Base-by-base conservation (phyloP, 768 basidiomycete species). In the Gymnopilus junonius region DNA sequence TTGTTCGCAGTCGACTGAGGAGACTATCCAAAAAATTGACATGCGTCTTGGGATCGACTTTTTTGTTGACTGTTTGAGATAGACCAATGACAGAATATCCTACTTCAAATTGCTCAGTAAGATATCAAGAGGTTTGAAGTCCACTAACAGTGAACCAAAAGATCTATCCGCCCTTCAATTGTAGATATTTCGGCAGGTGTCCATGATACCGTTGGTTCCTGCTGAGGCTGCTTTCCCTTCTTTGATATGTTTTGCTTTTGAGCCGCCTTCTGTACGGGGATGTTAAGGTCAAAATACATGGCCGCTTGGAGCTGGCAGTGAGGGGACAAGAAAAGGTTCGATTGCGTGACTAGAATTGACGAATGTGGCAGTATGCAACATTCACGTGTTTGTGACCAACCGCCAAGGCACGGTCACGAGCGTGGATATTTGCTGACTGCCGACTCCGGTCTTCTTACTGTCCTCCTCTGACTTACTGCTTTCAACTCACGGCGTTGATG, bases 81-180 rank as follows among this genome's bases (percentile, higher is more conserved):
- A 96, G 82, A 1, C 89, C 90, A 48, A 96, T 71, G 35, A 93
- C 87, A 29, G 89, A 86, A 76, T 95, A 96, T 82, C 94, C 94
- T 80, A 96, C 94, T 96, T 74, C 23, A 67, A 51, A 60, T 45
- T 58, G 58, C 63, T 62, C 66, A 65, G 64, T 39, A 56, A 40
- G 42, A 45, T 51, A 63, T 29, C 56, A 40, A 17, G 55, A 32
- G 27, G 27, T 6, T 54, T 34, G 23, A 50, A 50, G 43, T 32
- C 46, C 25, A 83, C 90, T 70, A 65, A 93, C 92, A 86, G 74
- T 91, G 90, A 35, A 89, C 79, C 40, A 93, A 83, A 35, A 91
- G 70, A 70, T 92, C 91, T 27, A 94, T 75, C 21, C 87, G 84
- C 5, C 79, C 76, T 70, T 93, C 90, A 29, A 93, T 77, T 4